A percentile compares a stretch with the other conserved stretches of the same genome.
Evolutionary conservation across 495 filamentous ascomycete genomes (phyloP).

Genomic region (Peziza echinospora): DNA sequence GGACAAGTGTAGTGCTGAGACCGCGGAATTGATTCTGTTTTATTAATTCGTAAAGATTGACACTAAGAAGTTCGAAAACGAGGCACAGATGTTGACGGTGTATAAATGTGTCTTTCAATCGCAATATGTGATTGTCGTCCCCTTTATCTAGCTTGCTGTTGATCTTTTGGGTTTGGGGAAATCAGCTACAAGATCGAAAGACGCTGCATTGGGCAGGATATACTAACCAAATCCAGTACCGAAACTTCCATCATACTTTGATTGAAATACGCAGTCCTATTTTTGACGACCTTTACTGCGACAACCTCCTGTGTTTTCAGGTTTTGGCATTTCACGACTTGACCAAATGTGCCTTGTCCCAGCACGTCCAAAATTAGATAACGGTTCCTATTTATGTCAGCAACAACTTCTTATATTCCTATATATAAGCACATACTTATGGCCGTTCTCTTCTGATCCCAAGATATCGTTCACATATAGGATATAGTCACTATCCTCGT

Average conservation of each 20-base stretch:
- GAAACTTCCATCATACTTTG: conserved; percentile 99
- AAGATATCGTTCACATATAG: conserved; percentile 98
- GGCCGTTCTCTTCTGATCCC: conserved; percentile 89
- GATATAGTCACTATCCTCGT: conserved; percentile 98
- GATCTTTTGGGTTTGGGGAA: conserved; percentile 35
- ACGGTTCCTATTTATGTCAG: conserved; percentile 44
- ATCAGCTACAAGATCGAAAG: conserved; percentile 10
- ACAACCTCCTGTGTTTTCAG: conserved; percentile 95
- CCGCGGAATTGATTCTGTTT: conserved; percentile 99
- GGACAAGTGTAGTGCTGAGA: conserved; percentile 86
- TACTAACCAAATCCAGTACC: conserved; percentile 72
- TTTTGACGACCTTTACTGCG: conserved; percentile 98
- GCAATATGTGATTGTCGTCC: conserved; percentile 90
- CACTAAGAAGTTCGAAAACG: conserved; percentile 90
- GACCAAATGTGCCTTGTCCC: conserved; percentile 97
- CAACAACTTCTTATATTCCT: conserved; percentile 3
- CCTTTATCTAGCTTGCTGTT: conserved; percentile 98
- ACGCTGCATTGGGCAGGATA: neutral
- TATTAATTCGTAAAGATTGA: conserved; percentile 96
- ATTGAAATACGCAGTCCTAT: conserved; percentile 97
- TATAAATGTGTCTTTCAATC: conserved; percentile 96
- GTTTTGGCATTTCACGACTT: conserved; percentile 99
- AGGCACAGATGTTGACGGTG: conserved; percentile 94
- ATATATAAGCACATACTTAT: conserved; percentile 46
- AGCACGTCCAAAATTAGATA: conserved; percentile 97